Conservation (phyloP, 371 early-diverging fungal genomes). For the Saksenaea vasiformis region DNA sequence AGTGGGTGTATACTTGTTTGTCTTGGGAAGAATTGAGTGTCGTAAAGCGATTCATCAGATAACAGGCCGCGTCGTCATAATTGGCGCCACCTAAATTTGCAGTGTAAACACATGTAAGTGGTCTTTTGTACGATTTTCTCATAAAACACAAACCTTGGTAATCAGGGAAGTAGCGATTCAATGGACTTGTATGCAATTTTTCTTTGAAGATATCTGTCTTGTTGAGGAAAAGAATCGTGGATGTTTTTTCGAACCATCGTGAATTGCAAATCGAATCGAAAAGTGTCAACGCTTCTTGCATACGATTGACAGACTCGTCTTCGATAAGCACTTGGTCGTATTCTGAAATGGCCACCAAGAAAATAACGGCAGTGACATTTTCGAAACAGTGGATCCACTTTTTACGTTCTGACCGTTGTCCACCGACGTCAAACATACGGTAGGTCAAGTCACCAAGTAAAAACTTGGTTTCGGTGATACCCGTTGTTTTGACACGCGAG, state of each 20-base stretch:
- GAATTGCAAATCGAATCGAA: conserved; percentile 81
- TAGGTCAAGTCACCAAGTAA: conserved; percentile 78
- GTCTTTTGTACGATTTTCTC: background rate
- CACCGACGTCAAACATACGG: conserved; percentile 94
- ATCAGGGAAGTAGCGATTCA: conserved; percentile 74
- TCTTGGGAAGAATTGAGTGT: conserved; percentile 39
- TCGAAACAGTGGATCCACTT: conserved; percentile 97
- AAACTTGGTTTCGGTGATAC: conserved; percentile 88
- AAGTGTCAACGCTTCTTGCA: conserved; percentile 76
- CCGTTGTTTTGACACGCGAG: conserved; percentile 84
- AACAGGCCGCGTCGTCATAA: conserved; percentile 61
- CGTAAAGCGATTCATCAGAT: conserved; percentile 46
- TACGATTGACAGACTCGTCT: conserved; percentile 94
- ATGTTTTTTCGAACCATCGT: conserved; percentile 77
- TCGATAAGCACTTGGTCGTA: conserved; percentile 94
- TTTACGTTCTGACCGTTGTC: conserved; percentile 89
- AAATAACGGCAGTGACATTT: conserved; percentile 91
- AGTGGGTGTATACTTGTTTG: conserved; percentile 56
- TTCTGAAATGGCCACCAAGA: conserved; percentile 89
- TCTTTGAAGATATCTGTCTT: conserved; percentile 81
- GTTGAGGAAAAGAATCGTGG: conserved; percentile 81
- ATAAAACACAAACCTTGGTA: conserved; percentile 47
- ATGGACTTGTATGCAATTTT: conserved; percentile 65
- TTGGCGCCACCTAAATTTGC: conserved; percentile 52
- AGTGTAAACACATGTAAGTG: background rate